Percentiles rank a stretch among this genome's conserved stretches.
Evolutionary conservation across 1,284 basidiomycete species (phyloP).

Genomic region (Phylloporus gajari): DNA sequence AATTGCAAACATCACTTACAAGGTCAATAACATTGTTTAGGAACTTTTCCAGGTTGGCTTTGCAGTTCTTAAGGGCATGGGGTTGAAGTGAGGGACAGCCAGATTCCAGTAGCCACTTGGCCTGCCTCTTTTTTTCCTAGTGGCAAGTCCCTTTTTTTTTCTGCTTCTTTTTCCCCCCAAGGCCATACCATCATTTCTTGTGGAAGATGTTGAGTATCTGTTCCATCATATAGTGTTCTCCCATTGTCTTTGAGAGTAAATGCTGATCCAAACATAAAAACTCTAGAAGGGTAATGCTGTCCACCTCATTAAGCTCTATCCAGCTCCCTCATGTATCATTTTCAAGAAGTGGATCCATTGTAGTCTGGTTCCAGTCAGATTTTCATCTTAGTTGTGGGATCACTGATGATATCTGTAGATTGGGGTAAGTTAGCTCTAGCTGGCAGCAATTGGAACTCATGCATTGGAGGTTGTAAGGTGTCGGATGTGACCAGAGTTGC

Average conservation of each 20-base stretch:
- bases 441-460: neutral
- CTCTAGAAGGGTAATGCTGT: neutral
- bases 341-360: neutral
- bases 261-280: neutral
- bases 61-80: neutral
- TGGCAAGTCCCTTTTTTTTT: no score
- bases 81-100: neutral
- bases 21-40: neutral
- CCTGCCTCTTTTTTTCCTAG: no score
- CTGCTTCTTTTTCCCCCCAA: no score
- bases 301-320: neutral
- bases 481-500: neutral
- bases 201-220: neutral
- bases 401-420: neutral
- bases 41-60: neutral
- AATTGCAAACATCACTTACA: neutral
- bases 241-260: neutral
- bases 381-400: neutral
- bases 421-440: neutral
- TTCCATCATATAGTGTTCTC: neutral
- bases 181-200: neutral
- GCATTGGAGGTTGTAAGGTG: neutral
- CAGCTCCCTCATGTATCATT: neutral
- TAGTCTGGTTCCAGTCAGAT: neutral
- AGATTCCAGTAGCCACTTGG: neutral